A percentile compares a stretch with the other conserved stretches of the same genome.
Conservation (phyloP, 352 stramenopile genomes). For the Phytophthora fragariaefolia region DNA sequence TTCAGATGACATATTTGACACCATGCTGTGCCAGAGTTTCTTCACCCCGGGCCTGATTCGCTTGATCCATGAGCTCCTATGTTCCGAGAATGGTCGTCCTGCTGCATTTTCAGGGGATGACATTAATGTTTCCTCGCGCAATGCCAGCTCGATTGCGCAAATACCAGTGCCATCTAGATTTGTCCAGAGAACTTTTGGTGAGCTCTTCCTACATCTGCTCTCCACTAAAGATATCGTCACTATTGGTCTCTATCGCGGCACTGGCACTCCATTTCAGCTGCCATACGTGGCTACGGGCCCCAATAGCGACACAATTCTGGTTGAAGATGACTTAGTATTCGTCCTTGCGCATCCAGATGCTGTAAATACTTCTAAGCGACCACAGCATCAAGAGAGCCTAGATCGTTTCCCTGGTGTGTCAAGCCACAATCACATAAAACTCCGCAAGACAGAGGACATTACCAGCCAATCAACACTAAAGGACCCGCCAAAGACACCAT, state of each 20-base stretch:
- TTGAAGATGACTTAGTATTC: conserved; percentile 63
- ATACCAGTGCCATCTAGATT: conserved; percentile 55
- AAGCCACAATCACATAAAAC: conserved; percentile 23
- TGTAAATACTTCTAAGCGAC: conserved; percentile 16
- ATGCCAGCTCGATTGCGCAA: conserved; percentile 60
- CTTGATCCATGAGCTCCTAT: conserved; percentile 73
- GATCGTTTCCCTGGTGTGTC: background rate
- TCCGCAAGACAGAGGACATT: conserved; percentile 4
- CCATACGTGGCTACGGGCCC: conserved; percentile 67
- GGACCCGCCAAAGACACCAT: background rate
- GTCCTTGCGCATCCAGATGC: conserved; percentile 58
- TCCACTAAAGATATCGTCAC: conserved; percentile 52
- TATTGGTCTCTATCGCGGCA: conserved; percentile 60
- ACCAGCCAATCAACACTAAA: background rate
- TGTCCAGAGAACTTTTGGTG: conserved; percentile 52
- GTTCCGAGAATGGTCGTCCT: conserved; percentile 56
- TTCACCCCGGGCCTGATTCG: conserved; percentile 67
- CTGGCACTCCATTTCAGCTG: conserved; percentile 41
- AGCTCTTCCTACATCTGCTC: conserved; percentile 60
- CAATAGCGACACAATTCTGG: conserved; percentile 48
- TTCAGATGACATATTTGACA: conserved; percentile 74
- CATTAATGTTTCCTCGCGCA: conserved; percentile 10
- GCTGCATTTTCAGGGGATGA: conserved; percentile 21
- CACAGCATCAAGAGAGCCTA: conserved; percentile 15
- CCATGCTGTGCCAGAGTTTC: conserved; percentile 75